phyloP scores from a whole-genome alignment of 306 rosid species.

The Cicer judaicum region DNA sequence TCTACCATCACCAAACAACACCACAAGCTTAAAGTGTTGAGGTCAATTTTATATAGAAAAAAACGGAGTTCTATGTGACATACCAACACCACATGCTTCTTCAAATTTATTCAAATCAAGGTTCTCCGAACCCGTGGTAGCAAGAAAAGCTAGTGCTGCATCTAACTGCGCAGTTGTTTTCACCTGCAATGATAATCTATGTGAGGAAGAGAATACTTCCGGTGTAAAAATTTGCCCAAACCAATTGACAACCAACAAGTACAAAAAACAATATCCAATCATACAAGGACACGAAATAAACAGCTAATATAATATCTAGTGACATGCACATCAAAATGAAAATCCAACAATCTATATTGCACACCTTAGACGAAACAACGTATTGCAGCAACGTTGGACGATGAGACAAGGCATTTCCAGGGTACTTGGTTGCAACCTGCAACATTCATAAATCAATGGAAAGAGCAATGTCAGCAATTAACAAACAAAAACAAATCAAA shows the following conservation, averaged over 20 bases:
- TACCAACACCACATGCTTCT: slow-evolving; percentile 97
- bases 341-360: background rate
- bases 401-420: slow-evolving; percentile 80
- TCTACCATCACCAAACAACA: slow-evolving; percentile 53
- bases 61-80: slow-evolving; percentile 20
- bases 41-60: background rate
- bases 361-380: slow-evolving; percentile 75
- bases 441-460: slow-evolving; percentile 31
- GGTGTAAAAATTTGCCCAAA: slow-evolving; percentile 2
- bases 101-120: slow-evolving; percentile 70
- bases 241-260: slow-evolving; percentile 10
- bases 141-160: slow-evolving; percentile 74
- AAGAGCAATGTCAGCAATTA: slow-evolving; percentile 11
- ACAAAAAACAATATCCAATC: slow-evolving; percentile 13
- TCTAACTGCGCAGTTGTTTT: slow-evolving; percentile 88
- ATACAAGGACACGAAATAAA: background rate
- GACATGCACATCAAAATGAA: background rate
- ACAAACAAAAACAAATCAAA: slow-evolving; percentile 3
- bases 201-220: slow-evolving; percentile 27
- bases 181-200: slow-evolving; percentile 59
- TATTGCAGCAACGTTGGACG: slow-evolving; percentile 72
- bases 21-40: slow-evolving; percentile 51
- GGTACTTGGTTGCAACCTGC: slow-evolving; percentile 94
- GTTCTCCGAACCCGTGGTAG: slow-evolving; percentile 53
- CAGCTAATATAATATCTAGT: background rate